Base-by-base conservation (phyloP, 2,329 filamentous ascomycete species). In the Epicoccum nigrum region DNA sequence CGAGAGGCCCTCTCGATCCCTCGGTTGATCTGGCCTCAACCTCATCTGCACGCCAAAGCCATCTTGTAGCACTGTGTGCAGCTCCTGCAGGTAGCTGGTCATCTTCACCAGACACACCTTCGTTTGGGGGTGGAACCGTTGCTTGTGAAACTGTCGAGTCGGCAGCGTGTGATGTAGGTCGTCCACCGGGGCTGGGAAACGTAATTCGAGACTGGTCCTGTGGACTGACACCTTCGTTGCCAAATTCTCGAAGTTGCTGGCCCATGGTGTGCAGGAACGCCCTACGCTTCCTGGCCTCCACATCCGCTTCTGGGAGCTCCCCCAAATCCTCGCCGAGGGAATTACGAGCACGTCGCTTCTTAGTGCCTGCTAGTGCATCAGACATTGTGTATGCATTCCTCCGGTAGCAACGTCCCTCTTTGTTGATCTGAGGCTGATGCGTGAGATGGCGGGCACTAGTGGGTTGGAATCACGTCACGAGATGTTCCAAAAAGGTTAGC, bases 251-350 rank as follows among this genome's bases (percentile, higher is more conserved):
- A 17, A 65, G 57, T 38, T 65, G 61, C 16, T 62, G 63, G 25
- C 61, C 60, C 63, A 65, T 65, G 12, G 63, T 65, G 30, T 62
- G 61, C 2, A 65, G 54, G 33, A 62, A 65, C 4, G 60, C 60
- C 28, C 61, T 57, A 8, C 63, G 51, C 39, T 64, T 64, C 28
- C 54, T 55, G 1, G 53, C 45, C n/a, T 33, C 46, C 17, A 30
- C 45, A 33, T 55, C 47, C 13, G 46, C 38, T 3, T 41, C 38
- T 2, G 38, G 38, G 11, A 25, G 23, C 12, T 25, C 48, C 17
- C 47, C 20, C n/a, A 51, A 53, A 23, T 39, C 12, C 4, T 58
- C 51, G 45, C 53, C 51, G 19, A 51, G 32, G 28, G 37, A 17
- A 16, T 47, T 38, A 28, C 44, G 34, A 15, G 41, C 34, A 17